phyloP scores from a whole-genome alignment of 2,329 filamentous ascomycete species.

The Diplodia sapinea region DNA sequence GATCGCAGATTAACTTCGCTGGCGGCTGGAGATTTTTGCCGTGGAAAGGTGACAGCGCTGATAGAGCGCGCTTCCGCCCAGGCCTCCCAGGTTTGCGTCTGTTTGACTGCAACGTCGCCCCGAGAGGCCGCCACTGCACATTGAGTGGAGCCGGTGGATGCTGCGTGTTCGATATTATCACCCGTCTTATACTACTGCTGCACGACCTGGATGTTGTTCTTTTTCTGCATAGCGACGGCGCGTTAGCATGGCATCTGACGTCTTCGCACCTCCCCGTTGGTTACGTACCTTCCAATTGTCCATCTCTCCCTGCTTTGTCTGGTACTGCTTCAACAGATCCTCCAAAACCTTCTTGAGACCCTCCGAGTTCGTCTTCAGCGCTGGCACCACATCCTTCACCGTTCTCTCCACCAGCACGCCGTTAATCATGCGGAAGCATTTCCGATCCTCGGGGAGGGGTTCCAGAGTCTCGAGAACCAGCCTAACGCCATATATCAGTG shows the following conservation, averaged over 20 bases:
- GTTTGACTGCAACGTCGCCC: slow-evolving; percentile 10
- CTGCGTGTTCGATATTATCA: slow-evolving; percentile 6
- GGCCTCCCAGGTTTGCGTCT: slow-evolving; percentile 9
- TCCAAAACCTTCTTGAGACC: slow-evolving; percentile 93
- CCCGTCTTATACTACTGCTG: slow-evolving; percentile 72
- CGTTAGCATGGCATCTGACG: slow-evolving; percentile 30
- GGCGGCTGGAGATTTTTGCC: slow-evolving; percentile 11
- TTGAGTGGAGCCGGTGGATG: slow-evolving; percentile 9
- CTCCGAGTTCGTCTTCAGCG: slow-evolving; percentile 90
- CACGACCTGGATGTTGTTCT: slow-evolving; percentile 87
- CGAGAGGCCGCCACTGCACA: slow-evolving; percentile 8
- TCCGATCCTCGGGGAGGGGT: slow-evolving; percentile 81
- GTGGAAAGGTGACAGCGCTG: slow-evolving; percentile 25
- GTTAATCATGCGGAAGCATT: slow-evolving; percentile 99
- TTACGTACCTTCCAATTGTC: slow-evolving; percentile 93
- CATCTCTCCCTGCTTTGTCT: slow-evolving; percentile 89
- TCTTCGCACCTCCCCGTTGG: background rate
- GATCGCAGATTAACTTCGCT: slow-evolving; percentile 21
- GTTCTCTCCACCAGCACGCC: slow-evolving; percentile 94
- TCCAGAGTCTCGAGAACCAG: slow-evolving; percentile 91
- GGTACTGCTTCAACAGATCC: slow-evolving; percentile 95
- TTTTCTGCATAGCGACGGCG: slow-evolving; percentile 64
- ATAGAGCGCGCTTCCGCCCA: background rate
- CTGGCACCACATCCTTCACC: slow-evolving; percentile 88
- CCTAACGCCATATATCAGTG: slow-evolving; percentile 56